These are phyloP conservation scores for Salvia sclarea DNA, from an alignment of 305 asterid species.

Conservation along the genomic window DNA sequence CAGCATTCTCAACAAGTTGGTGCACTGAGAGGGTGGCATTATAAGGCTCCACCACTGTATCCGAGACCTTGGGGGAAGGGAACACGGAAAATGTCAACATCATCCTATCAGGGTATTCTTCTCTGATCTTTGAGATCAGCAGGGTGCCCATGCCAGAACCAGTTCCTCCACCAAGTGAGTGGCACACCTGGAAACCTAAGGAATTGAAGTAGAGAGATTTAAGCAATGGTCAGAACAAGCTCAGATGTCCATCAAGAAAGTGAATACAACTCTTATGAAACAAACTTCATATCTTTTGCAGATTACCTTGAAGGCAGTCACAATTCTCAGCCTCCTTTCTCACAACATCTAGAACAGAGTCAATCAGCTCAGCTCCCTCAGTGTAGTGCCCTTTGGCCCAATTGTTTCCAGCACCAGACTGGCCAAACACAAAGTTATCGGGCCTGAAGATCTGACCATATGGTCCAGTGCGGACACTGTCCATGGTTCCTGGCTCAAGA, in stretches of 20 bases:
- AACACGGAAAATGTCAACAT: conserved; percentile 77
- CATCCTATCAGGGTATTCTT: conserved; percentile 79
- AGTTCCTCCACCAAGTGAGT: conserved; percentile 87
- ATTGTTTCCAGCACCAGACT: conserved; percentile 50
- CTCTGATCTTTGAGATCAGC: conserved; percentile 74
- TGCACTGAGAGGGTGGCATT: conserved; percentile 78
- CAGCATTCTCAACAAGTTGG: conserved; percentile 79
- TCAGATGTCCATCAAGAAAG: neutral
- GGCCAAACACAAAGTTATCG: conserved; percentile 68
- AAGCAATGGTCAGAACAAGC: neutral
- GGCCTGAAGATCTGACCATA: conserved; percentile 80
- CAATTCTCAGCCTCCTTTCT: conserved; percentile 84
- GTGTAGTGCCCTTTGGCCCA: conserved; percentile 47
- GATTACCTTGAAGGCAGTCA: conserved; percentile 73
- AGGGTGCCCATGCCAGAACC: conserved; percentile 89
- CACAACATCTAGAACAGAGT: conserved; percentile 80
- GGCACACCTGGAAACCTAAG: conserved; percentile 80
- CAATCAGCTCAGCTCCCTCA: conserved; percentile 86
- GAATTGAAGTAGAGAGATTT: neutral
- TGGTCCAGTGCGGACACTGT: conserved; percentile 73
- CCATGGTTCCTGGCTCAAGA: conserved; percentile 83
- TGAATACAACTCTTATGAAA: neutral
- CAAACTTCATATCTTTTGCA: too few species aligned
- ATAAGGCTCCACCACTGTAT: conserved; percentile 76
- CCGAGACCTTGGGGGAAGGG: conserved; percentile 76